Percentiles rank a stretch among this genome's conserved stretches.
Conservation (phyloP, 257 asterid species). For the Penstemon davidsonii region DNA sequence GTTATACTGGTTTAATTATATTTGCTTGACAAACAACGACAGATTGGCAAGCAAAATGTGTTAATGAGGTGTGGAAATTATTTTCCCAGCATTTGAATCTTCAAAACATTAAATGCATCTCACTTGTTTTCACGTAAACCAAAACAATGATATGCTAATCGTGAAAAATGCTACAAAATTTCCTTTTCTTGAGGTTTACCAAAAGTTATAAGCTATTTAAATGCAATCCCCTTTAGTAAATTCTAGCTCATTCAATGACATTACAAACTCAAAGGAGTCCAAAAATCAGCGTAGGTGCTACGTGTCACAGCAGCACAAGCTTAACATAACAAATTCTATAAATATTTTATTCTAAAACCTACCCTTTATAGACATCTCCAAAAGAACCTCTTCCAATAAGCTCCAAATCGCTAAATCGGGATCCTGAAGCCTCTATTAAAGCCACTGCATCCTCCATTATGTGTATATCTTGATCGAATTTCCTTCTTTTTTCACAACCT, state of each 20-base stretch:
- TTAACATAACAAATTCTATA: conserved; percentile 15
- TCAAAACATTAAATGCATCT: not conserved
- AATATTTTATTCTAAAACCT: conserved; percentile 24
- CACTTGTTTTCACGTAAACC: not conserved
- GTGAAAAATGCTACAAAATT: not conserved
- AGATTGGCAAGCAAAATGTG: not conserved
- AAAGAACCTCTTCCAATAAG: conserved; percentile 97
- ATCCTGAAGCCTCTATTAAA: conserved; percentile 78
- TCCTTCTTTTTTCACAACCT: conserved; percentile 30
- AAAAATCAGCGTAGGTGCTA: not conserved
- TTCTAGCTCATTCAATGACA: not conserved
- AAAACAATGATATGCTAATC: not conserved
- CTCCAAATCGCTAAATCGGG: conserved; percentile 86
- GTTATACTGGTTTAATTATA: not conserved
- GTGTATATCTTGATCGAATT: conserved; percentile 4
- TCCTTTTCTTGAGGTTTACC: conserved; percentile 1
- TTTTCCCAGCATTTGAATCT: not conserved
- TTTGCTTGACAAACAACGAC: not conserved
- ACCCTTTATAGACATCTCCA: conserved; percentile 98
- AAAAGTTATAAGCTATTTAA: not conserved
- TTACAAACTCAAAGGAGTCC: conserved; percentile 9
- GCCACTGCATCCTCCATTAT: conserved; percentile 77
- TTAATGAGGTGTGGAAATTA: not conserved
- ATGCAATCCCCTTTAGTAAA: not conserved
- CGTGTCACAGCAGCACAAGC: not conserved